Evolutionary conservation across 805 yeast genomes (phyloP), one percentile per base, ranked within the genome.

Genomic region (Kazachstania psychrophila): DNA sequence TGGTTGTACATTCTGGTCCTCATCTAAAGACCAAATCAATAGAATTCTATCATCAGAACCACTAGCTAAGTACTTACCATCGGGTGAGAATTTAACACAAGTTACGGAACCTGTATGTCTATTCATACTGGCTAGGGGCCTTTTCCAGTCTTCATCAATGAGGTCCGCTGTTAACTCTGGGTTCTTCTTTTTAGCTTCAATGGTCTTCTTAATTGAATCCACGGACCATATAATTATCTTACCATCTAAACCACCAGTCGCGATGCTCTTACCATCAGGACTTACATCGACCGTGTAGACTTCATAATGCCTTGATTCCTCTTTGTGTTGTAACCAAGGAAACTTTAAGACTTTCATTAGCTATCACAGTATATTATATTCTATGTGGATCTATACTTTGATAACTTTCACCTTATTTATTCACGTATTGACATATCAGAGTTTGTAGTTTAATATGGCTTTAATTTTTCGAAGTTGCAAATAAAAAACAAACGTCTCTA

Each of bases 21-120:
- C 92, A 48, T 92, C 97, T 37, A 76, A 77, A 50, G 89, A 95
- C 96, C 97, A 88, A 7, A 92, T 84, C 34, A 92, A 66, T 24
- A 87, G 72, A 33, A 92, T 85, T 46, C 88, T 78, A 56, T 92
- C 98, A 57, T 92, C 98, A 3, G 96, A 85, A 0, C 98, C 98
- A 17, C 92, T 77, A 0, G 97, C 97, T 19, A 92, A 58, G 54
- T 83, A 92, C 33, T 89, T 64, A 0, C 96, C 96, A 49, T 81
- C 83, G 0, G 97, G 96, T 1, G 94, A 83, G 56, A 92, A 92
- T 49, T 88, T 71, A 17, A 92, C 92, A 38, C 86, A 79, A 1
- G 98, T 92, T 4, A 92, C 96, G 2, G 95, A 95, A 34, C 98
- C 99, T 16, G 92, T 86, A 54, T 92, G 98, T 37, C 96, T 72